A percentile compares a stretch with the other conserved stretches of the same genome.
These are phyloP conservation scores for Naganishia albida DNA, from an alignment of 1,284 basidiomycete species.

Conservation along the genomic window DNA sequence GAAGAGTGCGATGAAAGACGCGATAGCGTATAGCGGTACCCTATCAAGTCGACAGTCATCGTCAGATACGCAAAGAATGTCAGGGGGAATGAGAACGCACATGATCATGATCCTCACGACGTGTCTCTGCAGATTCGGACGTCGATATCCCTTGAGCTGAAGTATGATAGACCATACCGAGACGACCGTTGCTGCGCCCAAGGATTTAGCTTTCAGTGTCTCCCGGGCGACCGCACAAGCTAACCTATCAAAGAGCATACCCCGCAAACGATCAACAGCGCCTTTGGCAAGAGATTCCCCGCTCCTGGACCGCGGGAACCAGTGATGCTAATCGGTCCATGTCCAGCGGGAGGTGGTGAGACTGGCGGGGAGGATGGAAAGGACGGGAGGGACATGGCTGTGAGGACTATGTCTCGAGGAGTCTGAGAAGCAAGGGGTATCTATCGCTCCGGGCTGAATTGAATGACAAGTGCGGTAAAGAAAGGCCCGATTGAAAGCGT, in stretches of 20 bases:
- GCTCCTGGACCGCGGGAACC: conserved; percentile 40
- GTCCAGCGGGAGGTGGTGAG: conserved; percentile 35
- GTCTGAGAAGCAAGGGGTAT: not conserved
- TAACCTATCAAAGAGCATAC: conserved; percentile 50
- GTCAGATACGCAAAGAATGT: not conserved
- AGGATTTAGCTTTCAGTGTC: not conserved
- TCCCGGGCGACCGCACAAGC: conserved; percentile 19
- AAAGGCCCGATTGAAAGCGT: too few species aligned
- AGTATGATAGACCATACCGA: conserved; percentile 80
- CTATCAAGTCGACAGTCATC: conserved; percentile 36
- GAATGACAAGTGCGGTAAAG: too few species aligned
- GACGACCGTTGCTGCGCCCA: conserved; percentile 65
- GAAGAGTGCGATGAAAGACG: conserved; percentile 90
- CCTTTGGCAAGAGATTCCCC: conserved; percentile 47
- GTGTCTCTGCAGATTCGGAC: conserved; percentile 75
- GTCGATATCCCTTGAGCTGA: conserved; percentile 87
- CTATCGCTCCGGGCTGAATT: too few species aligned
- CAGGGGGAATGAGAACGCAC: conserved; percentile 50
- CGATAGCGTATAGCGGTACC: conserved; percentile 87
- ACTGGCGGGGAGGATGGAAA: conserved; percentile 36
- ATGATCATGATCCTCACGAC: conserved; percentile 96
- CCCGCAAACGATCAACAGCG: conserved; percentile 50
- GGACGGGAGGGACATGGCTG: conserved; percentile 46
- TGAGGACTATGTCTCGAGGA: conserved; percentile 1
- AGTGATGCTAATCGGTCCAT: conserved; percentile 21